Base-by-base conservation (phyloP, 192 early-diverging fungal genomes). In the Phlyctochytrium planicorne region DNA sequence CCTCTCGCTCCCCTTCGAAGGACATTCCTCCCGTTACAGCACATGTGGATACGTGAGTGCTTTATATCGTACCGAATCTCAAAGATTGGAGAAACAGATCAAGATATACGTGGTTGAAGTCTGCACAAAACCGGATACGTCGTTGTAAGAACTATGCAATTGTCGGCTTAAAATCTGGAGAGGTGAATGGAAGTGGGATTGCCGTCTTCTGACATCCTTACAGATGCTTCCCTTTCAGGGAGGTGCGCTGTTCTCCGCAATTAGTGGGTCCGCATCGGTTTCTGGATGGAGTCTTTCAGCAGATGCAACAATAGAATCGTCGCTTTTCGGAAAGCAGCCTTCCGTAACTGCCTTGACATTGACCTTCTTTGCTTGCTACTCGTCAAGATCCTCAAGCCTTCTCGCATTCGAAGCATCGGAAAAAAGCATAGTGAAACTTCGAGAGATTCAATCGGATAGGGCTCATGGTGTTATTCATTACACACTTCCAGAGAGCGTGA, bases 151-250 rank as follows among this genome's bases (percentile, higher is more conserved):
- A 47, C 6, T 47, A 20, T 20, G 20, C 40, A 47, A 20, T 47
- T 47, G 6, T 47, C 6, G 40, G 40, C 40, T 47, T 47, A 6
- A 47, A 20, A 47, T 47, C 6, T 20, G 10, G 40, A 6, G 40
- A 47, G 40, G 40, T 47, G 40, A 47, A 47, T 47, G 20, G 20
- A 20, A 47, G 6, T 20, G 40, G 6, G 6, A 20, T 20, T 47
- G 40, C 6, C 20, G 10, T 47, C 40, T 50, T 14, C 25, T 23
- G n/a, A n/a, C n/a, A n/a, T 23, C 60, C 29, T 32, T 16, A 29
- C 29, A 76, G 73, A 66, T 16, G 23, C 17, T 80, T 30, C 65
- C 62, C 36, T 80, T 82, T 52, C 74, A 77, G 12, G 80, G 80
- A 0, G 31, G 73, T 3, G 78, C 72, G 6, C 52, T 66, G 27